Base-by-base conservation (phyloP, 768 basidiomycete genomes). In the Hebeloma cylindrosporum region DNA sequence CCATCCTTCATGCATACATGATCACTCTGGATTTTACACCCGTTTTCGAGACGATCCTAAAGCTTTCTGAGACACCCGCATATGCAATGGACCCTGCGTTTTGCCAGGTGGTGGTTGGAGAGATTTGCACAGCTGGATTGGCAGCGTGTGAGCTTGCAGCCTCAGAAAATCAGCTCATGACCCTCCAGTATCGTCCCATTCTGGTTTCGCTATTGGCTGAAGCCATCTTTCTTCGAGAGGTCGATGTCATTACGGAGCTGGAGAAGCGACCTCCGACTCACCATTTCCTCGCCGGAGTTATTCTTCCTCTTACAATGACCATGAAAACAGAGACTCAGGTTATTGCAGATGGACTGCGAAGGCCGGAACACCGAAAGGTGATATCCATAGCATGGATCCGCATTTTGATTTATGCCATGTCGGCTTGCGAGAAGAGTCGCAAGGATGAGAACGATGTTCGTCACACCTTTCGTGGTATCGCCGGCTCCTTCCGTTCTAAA, bases 271-370 rank as follows among this genome's bases (percentile, higher is more conserved):
- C 62, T 0, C 73, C 82, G 0, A 77, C 80, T 1, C 73, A 82
- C 50, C 73, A 77, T 30, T 84, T 82, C 57, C 69, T 88, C n/a
- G 70, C 78, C 4, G 77, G 78, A 0, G 61, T 91, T 7, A 63
- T 89, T 7, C 66, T 88, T 6, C 87, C 85, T 10, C 66, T 90
- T 6, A 68, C 72, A 7, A 54, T 85, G 36, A 60, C 65, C 1
- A 63, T 88, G 54, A 75, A 76, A 54, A 80, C 79, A 0, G 64
- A 74, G 8, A 56, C 68, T 1, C 71, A 78, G 21, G 57, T 78
- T 37, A 59, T 64, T 10, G 59, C 66, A 5, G 69, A 73, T 38
- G 70, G 64, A 5, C 62, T 69, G 14, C 68, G 64, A 52, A 60
- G 67, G 2, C 77, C 81, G 36, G 45, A 68, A 10, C 76, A 75